Percentiles rank a stretch among this genome's conserved stretches.
phyloP scores from a whole-genome alignment of 2,329 filamentous ascomycete genomes.

The Lecanicillium sp. region DNA sequence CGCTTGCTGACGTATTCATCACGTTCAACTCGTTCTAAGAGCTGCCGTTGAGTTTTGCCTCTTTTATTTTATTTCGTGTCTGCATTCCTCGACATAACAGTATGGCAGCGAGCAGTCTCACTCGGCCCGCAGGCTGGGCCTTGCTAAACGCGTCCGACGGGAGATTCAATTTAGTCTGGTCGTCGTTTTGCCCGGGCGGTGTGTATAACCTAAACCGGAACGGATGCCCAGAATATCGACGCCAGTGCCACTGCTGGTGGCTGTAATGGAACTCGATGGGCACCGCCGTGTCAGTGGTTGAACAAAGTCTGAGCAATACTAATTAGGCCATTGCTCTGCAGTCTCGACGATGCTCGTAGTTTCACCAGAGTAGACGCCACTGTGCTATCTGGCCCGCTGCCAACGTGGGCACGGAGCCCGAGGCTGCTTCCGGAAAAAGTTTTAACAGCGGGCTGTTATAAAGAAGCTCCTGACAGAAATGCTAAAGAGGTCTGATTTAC shows the following conservation, averaged over 20 bases:
- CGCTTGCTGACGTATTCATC: neutral
- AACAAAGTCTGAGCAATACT: too few species aligned
- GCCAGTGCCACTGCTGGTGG: neutral
- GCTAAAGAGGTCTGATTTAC: neutral
- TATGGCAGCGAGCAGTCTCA: too few species aligned
- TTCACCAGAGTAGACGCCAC: neutral
- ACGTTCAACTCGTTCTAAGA: neutral
- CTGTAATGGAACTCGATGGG: too few species aligned
- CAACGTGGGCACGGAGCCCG: neutral
- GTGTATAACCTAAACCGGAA: neutral
- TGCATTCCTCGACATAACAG: too few species aligned
- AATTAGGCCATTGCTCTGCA: neutral
- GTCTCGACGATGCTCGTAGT: neutral
- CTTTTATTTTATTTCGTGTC: neutral
- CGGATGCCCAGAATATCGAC: neutral
- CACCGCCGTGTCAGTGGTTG: too few species aligned
- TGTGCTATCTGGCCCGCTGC: neutral
- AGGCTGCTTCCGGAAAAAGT: neutral
- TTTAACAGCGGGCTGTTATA: neutral
- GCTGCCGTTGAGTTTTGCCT: too few species aligned
- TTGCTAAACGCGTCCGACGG: neutral
- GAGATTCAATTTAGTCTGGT: neutral
- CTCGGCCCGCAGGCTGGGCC: neutral
- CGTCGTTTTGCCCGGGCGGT: neutral
- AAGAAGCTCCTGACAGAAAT: neutral